Evolutionary conservation across 306 rosid genomes (phyloP), one percentile per base, ranked within the genome.

Genomic region (Citrullus amarus): DNA sequence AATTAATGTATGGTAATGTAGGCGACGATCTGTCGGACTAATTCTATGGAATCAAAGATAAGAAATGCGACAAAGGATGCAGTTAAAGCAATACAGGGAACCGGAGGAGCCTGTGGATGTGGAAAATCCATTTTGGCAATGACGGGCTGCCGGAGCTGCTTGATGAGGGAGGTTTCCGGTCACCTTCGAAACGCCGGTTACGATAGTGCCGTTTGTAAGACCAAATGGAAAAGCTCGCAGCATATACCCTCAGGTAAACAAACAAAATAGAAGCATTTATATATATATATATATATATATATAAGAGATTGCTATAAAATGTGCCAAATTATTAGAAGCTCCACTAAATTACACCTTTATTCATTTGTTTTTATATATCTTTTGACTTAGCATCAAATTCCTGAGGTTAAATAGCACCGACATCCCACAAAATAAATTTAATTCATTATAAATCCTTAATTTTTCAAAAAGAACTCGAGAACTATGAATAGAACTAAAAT

Each of bases 171-270:
- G 80, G 83, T 92, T 68, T 90, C 90, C 9, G 80, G 82, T 20
- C 68, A 84, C 0, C 93, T 93, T 25, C 86, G 86, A 43, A 85
- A 66, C 14, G 83, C 78, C 0, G 93, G 91, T 38, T 88, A 63
- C 79, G 84, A 87, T 43, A 82, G 85, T 76, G 94, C 97, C 77
- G 75, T 93, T 59, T 93, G 98, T 87, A 88, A 86, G 80, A 88
- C 98, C 0, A 92, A 88, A 69, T 93, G 98, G 98, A 89, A 70
- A 73, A 87, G 66, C 15, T 88, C 91, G 14, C 85, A 83, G 8
- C 79, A 80, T 36, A 67, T 91, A 76, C 91, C 94, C 54, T 82
- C 98, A 78, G 98, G 98, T 93, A 78, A 67, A 74, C 73, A 38
- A 55, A 46, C 17, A 16, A 53, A 53, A 48, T 11, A 0, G 5